These are phyloP conservation scores for Syncephalastrum contaminatum DNA, from an alignment of 371 early-diverging fungal genomes.

Conservation along the genomic window DNA sequence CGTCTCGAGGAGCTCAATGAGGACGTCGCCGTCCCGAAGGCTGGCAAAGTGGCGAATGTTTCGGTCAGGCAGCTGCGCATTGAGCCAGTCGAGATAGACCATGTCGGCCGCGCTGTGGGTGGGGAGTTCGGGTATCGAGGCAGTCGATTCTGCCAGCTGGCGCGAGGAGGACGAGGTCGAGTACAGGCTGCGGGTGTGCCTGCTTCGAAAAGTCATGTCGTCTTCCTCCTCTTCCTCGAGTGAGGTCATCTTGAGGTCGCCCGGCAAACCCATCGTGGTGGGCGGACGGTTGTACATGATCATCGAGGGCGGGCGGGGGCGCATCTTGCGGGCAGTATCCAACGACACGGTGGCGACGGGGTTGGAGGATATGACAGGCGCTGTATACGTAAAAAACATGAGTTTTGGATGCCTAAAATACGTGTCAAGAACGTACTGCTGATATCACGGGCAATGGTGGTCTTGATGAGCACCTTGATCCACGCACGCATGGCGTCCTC, in stretches of 20 bases:
- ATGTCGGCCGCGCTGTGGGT: slow-evolving; percentile 7
- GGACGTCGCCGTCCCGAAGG: slow-evolving; percentile 53
- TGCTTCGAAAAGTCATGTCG: slow-evolving; percentile 5
- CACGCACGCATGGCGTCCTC: slow-evolving; percentile 56
- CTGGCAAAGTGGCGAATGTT: slow-evolving; percentile 19
- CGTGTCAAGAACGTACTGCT: slow-evolving; percentile 10
- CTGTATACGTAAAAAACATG: slow-evolving; percentile 17
- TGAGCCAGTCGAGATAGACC: slow-evolving; percentile 57
- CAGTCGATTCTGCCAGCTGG: not conserved
- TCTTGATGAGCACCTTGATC: slow-evolving; percentile 71
- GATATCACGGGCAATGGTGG: slow-evolving; percentile 65
- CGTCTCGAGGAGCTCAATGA: slow-evolving; percentile 52
- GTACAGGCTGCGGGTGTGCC: slow-evolving; percentile 11
- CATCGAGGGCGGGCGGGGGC: slow-evolving; percentile 67
- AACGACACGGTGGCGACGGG: slow-evolving; percentile 64
- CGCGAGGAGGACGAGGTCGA: not conserved
- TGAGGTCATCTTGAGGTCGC: slow-evolving; percentile 24
- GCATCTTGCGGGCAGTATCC: slow-evolving; percentile 60
- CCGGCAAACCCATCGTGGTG: slow-evolving; percentile 6
- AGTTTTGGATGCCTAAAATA: not conserved
- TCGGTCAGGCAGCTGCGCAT: slow-evolving; percentile 50
- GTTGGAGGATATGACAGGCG: slow-evolving; percentile 69
- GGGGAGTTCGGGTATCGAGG: not conserved
- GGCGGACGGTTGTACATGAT: slow-evolving; percentile 44
- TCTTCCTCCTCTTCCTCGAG: slow-evolving; percentile 29